phyloP scores from a whole-genome alignment of 1,284 basidiomycete genomes.

The Inonotus obliquus region DNA sequence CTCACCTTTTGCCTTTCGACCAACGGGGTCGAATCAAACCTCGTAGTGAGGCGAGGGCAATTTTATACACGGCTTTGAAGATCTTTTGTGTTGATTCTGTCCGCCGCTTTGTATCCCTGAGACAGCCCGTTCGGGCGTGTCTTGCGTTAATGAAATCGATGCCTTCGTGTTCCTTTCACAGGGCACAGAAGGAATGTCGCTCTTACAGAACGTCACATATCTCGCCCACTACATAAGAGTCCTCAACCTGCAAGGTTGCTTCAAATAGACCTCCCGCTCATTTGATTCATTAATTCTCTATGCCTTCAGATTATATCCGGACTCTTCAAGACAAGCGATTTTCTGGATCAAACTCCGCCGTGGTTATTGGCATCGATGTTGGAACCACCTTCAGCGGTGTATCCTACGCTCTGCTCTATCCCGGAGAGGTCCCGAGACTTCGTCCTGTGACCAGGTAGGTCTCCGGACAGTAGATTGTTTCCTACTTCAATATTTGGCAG shows the following conservation, averaged over 20 bases:
- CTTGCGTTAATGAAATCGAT: too few species aligned
- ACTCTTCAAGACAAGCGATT: constrained; percentile 3
- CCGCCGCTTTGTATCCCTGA: too few species aligned
- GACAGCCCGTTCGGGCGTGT: too few species aligned
- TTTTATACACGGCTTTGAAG: too few species aligned
- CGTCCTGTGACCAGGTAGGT: constrained; percentile 1
- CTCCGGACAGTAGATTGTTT: neutral
- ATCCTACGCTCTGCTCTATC: neutral
- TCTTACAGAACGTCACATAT: too few species aligned
- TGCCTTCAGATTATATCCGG: neutral
- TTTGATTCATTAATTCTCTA: neutral
- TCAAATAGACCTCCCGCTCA: neutral
- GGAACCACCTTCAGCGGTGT: constrained; percentile 10
- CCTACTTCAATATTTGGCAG: constrained; percentile 33
- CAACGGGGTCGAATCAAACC: too few species aligned
- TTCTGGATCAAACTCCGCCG: neutral
- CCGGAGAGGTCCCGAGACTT: neutral
- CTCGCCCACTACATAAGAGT: too few species aligned
- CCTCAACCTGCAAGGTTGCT: neutral
- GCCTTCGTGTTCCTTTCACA: too few species aligned
- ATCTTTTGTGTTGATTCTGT: too few species aligned
- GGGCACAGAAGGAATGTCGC: too few species aligned
- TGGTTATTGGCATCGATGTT: constrained; percentile 10
- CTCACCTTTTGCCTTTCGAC: too few species aligned
- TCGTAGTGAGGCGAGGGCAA: too few species aligned